These are phyloP conservation scores for Sporisorium exsertum DNA, from an alignment of 1,284 basidiomycete genomes.

Conservation along the genomic window DNA sequence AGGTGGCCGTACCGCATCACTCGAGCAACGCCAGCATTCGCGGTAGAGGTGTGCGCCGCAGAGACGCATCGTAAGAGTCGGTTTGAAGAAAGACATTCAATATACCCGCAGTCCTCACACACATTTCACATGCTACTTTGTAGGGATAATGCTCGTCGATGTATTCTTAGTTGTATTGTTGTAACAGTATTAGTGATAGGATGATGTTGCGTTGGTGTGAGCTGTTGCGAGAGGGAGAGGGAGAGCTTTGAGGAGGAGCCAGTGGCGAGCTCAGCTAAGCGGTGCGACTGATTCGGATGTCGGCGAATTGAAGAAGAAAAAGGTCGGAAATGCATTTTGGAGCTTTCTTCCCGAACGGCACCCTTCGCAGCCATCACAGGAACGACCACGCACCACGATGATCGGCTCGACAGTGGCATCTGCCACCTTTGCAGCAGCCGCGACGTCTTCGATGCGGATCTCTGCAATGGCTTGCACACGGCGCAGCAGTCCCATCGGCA, in stretches of 20 bases:
- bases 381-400: conserved; percentile 6
- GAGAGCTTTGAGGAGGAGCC: not conserved
- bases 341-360: conserved; percentile 4
- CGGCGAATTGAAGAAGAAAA: not conserved
- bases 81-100: no score
- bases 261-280: not conserved
- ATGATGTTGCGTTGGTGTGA: not conserved
- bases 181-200: not conserved
- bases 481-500: not conserved
- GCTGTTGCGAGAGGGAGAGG: not conserved
- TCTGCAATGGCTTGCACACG: conserved; percentile 15
- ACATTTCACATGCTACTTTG: not conserved
- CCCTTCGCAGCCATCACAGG: no score
- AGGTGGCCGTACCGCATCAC: conserved; percentile 18
- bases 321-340: not conserved
- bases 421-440: not conserved
- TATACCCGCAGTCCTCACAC: not conserved
- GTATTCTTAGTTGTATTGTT: not conserved
- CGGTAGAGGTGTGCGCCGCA: not conserved
- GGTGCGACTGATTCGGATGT: not conserved
- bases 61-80: not conserved
- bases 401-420: conserved; percentile 3
- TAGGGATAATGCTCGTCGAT: not conserved
- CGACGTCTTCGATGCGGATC: conserved; percentile 19
- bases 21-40: conserved; percentile 1